These are phyloP conservation scores for Entonaema liquescens DNA, from an alignment of 495 filamentous ascomycete species.

Conservation along the genomic window DNA sequence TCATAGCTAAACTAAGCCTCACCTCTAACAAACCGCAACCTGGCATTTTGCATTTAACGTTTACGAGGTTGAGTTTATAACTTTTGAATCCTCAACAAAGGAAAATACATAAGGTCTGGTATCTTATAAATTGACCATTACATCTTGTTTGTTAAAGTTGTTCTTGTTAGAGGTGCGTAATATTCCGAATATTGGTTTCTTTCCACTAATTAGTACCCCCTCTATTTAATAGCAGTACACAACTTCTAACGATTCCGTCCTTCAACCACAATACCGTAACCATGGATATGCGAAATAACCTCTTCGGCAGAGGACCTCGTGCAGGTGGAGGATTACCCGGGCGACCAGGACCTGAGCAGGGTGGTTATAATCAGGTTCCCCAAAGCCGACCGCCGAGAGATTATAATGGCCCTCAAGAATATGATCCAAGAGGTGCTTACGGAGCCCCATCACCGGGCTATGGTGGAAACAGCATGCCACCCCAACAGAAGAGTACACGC, in stretches of 20 bases:
- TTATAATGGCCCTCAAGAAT: constrained; percentile 32
- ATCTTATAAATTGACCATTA: background rate
- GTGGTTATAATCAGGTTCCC: constrained; percentile 36
- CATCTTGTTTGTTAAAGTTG: background rate
- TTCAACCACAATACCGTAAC: background rate
- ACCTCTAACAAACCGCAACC: constrained; percentile 2
- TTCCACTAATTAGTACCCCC: background rate
- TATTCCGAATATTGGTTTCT: background rate
- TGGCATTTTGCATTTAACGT: constrained; percentile 11
- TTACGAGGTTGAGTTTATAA: background rate
- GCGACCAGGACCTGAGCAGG: constrained; percentile 42
- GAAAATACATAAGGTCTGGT: constrained; percentile 16
- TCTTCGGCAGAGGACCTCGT: constrained; percentile 48
- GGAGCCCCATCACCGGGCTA: constrained; percentile 36
- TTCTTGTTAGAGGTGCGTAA: background rate
- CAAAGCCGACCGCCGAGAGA: constrained; percentile 38
- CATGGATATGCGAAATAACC: constrained; percentile 55
- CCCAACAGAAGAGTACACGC: constrained; percentile 31
- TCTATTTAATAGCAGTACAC: background rate
- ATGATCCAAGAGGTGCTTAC: constrained; percentile 36
- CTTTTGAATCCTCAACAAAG: background rate
- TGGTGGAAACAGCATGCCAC: constrained; percentile 23
- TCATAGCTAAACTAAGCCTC: background rate
- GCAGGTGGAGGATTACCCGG: constrained; percentile 39
- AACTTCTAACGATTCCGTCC: background rate